Evolutionary conservation across 2,329 filamentous ascomycete genomes (phyloP).

Genomic region (Monilinia vaccinii-corymbosi): DNA sequence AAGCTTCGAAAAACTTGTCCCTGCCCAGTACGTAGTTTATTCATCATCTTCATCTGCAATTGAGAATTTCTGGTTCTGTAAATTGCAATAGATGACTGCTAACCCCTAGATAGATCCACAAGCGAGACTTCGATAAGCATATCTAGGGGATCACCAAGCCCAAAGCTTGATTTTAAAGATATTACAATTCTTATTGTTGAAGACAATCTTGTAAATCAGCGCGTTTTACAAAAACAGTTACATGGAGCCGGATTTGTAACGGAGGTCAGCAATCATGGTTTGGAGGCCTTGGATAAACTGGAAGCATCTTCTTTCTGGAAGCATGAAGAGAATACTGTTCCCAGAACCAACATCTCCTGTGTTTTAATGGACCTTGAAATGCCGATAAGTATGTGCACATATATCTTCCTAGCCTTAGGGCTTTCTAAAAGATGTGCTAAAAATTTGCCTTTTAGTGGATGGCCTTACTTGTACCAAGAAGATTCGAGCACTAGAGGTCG

Average conservation of each 20-base stretch:
- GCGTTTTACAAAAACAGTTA: slow-evolving; percentile 52
- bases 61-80: neutral
- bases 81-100: neutral
- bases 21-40: neutral
- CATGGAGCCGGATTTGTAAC: slow-evolving; percentile 51
- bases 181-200: slow-evolving; percentile 51
- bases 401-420: slow-evolving; percentile 57
- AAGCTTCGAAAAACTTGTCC: neutral
- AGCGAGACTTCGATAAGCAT: neutral
- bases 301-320: slow-evolving; percentile 47
- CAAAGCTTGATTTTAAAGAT: neutral
- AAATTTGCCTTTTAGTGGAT: slow-evolving; percentile 41
- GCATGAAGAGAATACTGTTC: slow-evolving; percentile 22
- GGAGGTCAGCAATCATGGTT: slow-evolving; percentile 55
- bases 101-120: neutral
- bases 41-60: neutral
- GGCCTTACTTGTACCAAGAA: slow-evolving; percentile 62
- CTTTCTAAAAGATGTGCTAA: neutral
- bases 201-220: slow-evolving; percentile 60
- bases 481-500: slow-evolving; percentile 58
- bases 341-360: slow-evolving; percentile 43
- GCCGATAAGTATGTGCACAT: slow-evolving; percentile 46
- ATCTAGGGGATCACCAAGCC: neutral
- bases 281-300: slow-evolving; percentile 51
- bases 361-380: slow-evolving; percentile 76